Conservation (phyloP, 2,329 filamentous ascomycete species). For the Xylaria sp. region DNA sequence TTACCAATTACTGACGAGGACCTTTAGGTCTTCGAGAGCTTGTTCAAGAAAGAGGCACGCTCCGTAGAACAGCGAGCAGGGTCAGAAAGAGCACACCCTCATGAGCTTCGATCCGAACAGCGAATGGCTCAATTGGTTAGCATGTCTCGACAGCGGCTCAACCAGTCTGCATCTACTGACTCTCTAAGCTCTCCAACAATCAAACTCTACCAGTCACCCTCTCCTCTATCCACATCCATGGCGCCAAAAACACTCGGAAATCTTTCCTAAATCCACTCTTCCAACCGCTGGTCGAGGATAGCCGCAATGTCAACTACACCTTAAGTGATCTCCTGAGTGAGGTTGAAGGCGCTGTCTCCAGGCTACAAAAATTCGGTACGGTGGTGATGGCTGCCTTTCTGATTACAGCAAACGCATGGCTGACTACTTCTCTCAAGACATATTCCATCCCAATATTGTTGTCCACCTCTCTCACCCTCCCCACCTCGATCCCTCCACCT, state of each 20-base stretch:
- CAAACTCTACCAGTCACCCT: slow-evolving; percentile 88
- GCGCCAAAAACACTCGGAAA: slow-evolving; percentile 83
- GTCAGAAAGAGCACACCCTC: slow-evolving; percentile 49
- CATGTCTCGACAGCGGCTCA: slow-evolving; percentile 16
- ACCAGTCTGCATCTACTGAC: slow-evolving; percentile 28
- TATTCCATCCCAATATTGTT: slow-evolving; percentile 85
- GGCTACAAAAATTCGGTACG: slow-evolving; percentile 81
- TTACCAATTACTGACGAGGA: slow-evolving; percentile 8
- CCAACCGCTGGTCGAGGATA: slow-evolving; percentile 77
- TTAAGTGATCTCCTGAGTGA: slow-evolving; percentile 76
- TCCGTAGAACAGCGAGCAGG: slow-evolving; percentile 47
- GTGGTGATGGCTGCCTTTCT: not conserved
- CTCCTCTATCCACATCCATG: slow-evolving; percentile 84
- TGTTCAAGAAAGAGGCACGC: slow-evolving; percentile 47
- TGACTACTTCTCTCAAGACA: slow-evolving; percentile 65
- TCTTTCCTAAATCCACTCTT: slow-evolving; percentile 86
- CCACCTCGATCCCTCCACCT: slow-evolving; percentile 73
- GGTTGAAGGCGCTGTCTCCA: slow-evolving; percentile 54
- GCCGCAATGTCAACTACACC: slow-evolving; percentile 75
- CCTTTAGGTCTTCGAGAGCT: slow-evolving; percentile 47
- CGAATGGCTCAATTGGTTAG: slow-evolving; percentile 73
- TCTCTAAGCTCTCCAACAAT: slow-evolving; percentile 77
- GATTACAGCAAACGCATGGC: slow-evolving; percentile 18
- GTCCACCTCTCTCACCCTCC: slow-evolving; percentile 84
- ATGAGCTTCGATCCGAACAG: slow-evolving; percentile 64